Conservation (phyloP, 2,329 filamentous ascomycete species). For the Samsoniella hepiali region DNA sequence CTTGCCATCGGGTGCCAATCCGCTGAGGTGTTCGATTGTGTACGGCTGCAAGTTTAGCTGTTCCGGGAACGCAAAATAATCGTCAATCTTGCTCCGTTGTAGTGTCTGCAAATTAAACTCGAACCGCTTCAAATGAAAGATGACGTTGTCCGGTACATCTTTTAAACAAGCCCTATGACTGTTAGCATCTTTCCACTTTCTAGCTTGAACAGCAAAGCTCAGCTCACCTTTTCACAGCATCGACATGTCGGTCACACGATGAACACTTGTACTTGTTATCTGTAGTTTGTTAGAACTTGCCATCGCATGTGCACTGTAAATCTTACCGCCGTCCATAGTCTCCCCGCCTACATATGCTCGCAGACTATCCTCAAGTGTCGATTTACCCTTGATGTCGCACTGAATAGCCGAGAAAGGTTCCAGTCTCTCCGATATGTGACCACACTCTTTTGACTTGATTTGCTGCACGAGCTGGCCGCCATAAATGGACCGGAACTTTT, state of each 20-base stretch:
- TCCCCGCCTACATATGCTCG: slow-evolving; percentile 96
- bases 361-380: slow-evolving; percentile 77
- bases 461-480: slow-evolving; percentile 91
- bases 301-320: slow-evolving; percentile 25
- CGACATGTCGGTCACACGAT: slow-evolving; percentile 80
- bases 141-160: slow-evolving; percentile 87
- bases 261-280: slow-evolving; percentile 99
- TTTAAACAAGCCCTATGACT: slow-evolving; percentile 76
- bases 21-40: slow-evolving; percentile 78
- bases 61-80: slow-evolving; percentile 83
- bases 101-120: slow-evolving; percentile 76
- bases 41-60: slow-evolving; percentile 85
- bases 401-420: slow-evolving; percentile 94
- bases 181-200: slow-evolving; percentile 23
- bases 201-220: slow-evolving; percentile 12
- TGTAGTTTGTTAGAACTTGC: slow-evolving; percentile 28
- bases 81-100: slow-evolving; percentile 89
- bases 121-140: slow-evolving; percentile 90
- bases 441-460: slow-evolving; percentile 90
- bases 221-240: slow-evolving; percentile 80
- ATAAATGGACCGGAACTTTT: slow-evolving; percentile 76
- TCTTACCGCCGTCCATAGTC: slow-evolving; percentile 80
- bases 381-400: slow-evolving; percentile 93
- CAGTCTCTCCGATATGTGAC: slow-evolving; percentile 85
- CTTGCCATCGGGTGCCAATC: slow-evolving; percentile 50